Evolutionary conservation across 1,139 yeast species (phyloP).

Genomic region (Yamadazyma membranifaciens): DNA sequence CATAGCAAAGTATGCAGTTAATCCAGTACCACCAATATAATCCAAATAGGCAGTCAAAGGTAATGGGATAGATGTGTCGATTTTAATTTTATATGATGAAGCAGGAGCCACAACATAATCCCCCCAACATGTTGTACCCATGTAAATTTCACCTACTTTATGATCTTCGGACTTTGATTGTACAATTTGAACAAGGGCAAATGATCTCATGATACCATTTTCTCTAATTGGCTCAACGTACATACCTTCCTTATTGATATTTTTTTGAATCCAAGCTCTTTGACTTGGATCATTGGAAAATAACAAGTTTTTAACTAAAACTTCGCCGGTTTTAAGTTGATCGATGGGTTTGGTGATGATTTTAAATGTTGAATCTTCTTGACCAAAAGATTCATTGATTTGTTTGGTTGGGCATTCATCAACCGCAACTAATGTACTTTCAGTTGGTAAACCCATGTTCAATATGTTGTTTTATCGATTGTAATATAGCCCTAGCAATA

Average conservation of each 20-base stretch:
- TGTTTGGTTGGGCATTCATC: slow-evolving; percentile 17
- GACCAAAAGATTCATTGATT: slow-evolving; percentile 17
- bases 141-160: slow-evolving; percentile 43
- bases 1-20: slow-evolving; percentile 64
- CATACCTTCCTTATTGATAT: slow-evolving; percentile 36
- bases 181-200: slow-evolving; percentile 50
- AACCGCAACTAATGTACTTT: slow-evolving; percentile 12
- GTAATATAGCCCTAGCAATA: too few relatives aligned
- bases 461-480: neutral
- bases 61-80: slow-evolving; percentile 23
- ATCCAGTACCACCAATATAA: slow-evolving; percentile 51
- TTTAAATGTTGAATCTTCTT: slow-evolving; percentile 23
- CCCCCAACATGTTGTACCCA: slow-evolving; percentile 29
- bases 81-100: slow-evolving; percentile 19
- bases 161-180: slow-evolving; percentile 40
- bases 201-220: slow-evolving; percentile 50
- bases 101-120: slow-evolving; percentile 26
- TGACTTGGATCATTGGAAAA: slow-evolving; percentile 71
- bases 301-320: slow-evolving; percentile 46
- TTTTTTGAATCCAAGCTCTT: slow-evolving; percentile 56
- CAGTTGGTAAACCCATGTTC: slow-evolving; percentile 6
- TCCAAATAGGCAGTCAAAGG: slow-evolving; percentile 28
- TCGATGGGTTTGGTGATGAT: slow-evolving; percentile 11
- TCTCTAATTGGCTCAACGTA: slow-evolving; percentile 48
- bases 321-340: slow-evolving; percentile 38